Conservation (phyloP, 768 basidiomycete genomes). For the Pleurotus ostreatus region DNA sequence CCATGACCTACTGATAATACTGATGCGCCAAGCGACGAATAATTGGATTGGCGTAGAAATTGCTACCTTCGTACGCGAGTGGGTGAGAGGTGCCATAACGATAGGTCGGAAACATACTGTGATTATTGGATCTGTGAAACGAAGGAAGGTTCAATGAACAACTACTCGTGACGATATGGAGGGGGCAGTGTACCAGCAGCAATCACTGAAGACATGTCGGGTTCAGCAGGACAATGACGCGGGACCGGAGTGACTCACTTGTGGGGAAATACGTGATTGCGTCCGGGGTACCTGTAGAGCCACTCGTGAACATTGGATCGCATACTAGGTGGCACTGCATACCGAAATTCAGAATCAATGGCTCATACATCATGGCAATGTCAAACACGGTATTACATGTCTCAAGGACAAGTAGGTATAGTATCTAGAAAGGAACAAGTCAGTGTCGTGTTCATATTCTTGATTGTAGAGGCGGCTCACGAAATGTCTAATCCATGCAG, state of each 20-base stretch:
- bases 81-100: background rate
- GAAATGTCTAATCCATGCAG: slow-evolving; percentile 27
- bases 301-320: background rate
- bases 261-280: slow-evolving; percentile 14
- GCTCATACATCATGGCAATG: slow-evolving; percentile 35
- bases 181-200: background rate
- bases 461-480: slow-evolving; percentile 14
- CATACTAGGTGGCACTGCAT: background rate
- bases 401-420: slow-evolving; percentile 31
- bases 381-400: slow-evolving; percentile 30
- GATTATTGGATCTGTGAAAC: slow-evolving; percentile 26
- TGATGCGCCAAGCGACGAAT: slow-evolving; percentile 38
- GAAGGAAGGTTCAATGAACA: no score
- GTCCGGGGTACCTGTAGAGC: slow-evolving; percentile 14
- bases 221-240: background rate
- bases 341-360: slow-evolving; percentile 34
- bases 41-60: slow-evolving; percentile 37
- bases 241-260: background rate
- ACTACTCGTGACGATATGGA: background rate
- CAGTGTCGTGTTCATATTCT: no score
- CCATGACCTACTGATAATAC: slow-evolving; percentile 24
- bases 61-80: slow-evolving; percentile 23
- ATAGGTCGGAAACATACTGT: slow-evolving; percentile 20
- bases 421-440: slow-evolving; percentile 16
- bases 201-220: background rate